Percentiles rank a stretch among this genome's conserved stretches.
Evolutionary conservation across 768 basidiomycete species (phyloP).

Genomic region (Thelephora aurantiotincta): DNA sequence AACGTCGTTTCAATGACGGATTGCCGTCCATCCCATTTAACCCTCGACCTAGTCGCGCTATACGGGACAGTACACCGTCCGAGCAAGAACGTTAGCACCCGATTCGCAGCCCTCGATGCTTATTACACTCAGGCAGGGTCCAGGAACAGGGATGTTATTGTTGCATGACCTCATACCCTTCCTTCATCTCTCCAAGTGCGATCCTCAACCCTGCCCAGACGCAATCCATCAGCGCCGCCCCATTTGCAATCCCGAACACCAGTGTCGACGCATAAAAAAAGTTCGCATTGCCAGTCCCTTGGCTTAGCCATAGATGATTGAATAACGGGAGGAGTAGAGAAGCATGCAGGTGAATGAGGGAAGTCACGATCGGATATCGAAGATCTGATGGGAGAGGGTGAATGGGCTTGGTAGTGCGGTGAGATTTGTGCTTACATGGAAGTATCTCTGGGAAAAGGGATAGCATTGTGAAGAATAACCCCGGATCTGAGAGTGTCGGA

Average conservation of each 20-base stretch:
- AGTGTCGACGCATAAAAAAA: constrained; percentile 96
- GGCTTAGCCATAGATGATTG: constrained; percentile 79
- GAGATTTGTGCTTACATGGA: constrained; percentile 43
- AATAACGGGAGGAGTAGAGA: constrained; percentile 81
- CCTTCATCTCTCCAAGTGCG: constrained; percentile 43
- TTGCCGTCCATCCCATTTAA: too few species aligned
- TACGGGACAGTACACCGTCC: too few species aligned
- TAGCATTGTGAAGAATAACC: constrained; percentile 73
- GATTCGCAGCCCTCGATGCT: too few species aligned
- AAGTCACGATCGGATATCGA: constrained; percentile 72
- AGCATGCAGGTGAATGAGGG: constrained; percentile 73
- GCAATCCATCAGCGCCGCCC: constrained; percentile 70
- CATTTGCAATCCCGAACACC: constrained; percentile 83
- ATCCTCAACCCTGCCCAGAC: constrained; percentile 73
- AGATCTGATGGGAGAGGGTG: constrained; percentile 39
- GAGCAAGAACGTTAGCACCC: too few species aligned
- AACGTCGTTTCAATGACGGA: too few species aligned
- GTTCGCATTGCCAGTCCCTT: constrained; percentile 93
- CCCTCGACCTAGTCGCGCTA: too few species aligned
- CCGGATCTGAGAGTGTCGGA: constrained; percentile 80
- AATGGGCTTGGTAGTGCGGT: background rate
- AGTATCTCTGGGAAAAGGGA: constrained; percentile 74
- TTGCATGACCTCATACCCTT: constrained; percentile 44
- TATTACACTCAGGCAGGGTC: background rate
- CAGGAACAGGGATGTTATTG: constrained; percentile 22